These are phyloP conservation scores for Penicillium sp. DNA, from an alignment of 2,329 filamentous ascomycete genomes.

Conservation along the genomic window DNA sequence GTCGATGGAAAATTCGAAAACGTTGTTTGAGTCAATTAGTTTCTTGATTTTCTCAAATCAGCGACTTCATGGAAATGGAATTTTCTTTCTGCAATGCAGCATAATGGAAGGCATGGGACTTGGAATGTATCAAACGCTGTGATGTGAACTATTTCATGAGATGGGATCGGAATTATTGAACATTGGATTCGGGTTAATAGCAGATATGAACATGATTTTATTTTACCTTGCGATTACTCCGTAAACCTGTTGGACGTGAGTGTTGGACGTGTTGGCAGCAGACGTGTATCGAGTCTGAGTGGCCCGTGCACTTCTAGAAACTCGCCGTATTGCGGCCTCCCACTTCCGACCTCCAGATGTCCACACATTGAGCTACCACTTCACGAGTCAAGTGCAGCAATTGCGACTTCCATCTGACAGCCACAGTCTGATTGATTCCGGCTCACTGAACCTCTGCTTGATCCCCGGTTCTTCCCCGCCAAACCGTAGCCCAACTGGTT, in stretches of 20 bases:
- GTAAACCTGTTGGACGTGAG: too few relatives aligned
- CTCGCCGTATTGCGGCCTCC: neutral
- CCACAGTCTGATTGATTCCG: neutral
- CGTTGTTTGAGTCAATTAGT: slow-evolving; percentile 27
- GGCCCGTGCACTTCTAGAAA: slow-evolving; percentile 24
- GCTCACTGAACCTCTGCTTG: neutral
- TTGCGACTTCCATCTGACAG: neutral
- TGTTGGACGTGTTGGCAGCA: too few relatives aligned
- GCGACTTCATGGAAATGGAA: slow-evolving; percentile 21
- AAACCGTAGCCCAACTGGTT: neutral
- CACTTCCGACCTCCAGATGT: slow-evolving; percentile 15
- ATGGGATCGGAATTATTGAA: slow-evolving; percentile 26
- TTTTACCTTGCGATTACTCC: slow-evolving; percentile 5
- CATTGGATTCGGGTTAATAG: slow-evolving; percentile 30
- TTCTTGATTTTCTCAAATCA: slow-evolving; percentile 13
- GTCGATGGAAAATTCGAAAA: slow-evolving; percentile 67
- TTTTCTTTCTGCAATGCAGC: slow-evolving; percentile 30
- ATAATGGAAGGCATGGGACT: slow-evolving; percentile 28
- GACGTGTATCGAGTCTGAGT: neutral
- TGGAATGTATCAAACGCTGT: slow-evolving; percentile 31
- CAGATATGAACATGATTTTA: slow-evolving; percentile 28
- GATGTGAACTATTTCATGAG: slow-evolving; percentile 31
- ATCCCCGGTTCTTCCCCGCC: neutral
- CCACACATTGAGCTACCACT: neutral
- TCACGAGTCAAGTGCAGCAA: neutral